Conservation (phyloP, 148 eudicot species). For the Fagopyrum tataricum region DNA sequence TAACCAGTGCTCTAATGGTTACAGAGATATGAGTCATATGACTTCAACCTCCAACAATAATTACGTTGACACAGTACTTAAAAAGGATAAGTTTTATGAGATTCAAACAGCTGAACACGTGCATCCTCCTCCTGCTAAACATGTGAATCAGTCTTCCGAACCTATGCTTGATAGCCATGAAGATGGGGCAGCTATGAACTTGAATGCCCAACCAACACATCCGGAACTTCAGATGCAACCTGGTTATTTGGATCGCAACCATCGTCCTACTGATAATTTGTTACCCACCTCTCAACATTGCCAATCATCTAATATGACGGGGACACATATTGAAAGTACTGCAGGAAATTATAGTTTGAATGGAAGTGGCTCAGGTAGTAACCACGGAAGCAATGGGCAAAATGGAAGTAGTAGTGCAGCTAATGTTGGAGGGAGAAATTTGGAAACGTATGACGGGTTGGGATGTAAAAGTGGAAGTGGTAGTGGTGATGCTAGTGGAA, state of each 20-base stretch:
- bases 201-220: conserved; percentile 16
- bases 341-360: conserved; percentile 31
- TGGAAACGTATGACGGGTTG: conserved; percentile 26
- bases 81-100: conserved; percentile 23
- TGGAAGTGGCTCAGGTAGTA: conserved; percentile 50
- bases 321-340: conserved; percentile 24
- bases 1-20: conserved; percentile 29
- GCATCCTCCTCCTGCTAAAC: conserved; percentile 21
- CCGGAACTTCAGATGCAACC: conserved; percentile 23
- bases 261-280: conserved; percentile 22
- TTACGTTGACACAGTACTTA: conserved; percentile 6
- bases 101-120: conserved; percentile 19
- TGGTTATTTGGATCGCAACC: conserved; percentile 19
- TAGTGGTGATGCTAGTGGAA: conserved; percentile 13
- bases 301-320: conserved; percentile 30
- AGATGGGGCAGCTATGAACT: conserved; percentile 17
- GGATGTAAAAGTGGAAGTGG: conserved; percentile 31
- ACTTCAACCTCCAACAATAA: conserved; percentile 30
- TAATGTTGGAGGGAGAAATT: conserved; percentile 28
- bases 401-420: conserved; percentile 42
- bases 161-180: conserved; percentile 14
- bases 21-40: conserved; percentile 31
- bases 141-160: conserved; percentile 1
- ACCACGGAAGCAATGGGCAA: conserved; percentile 47
- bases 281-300: conserved; percentile 23